Evolutionary conservation across 192 early-diverging fungal genomes (phyloP).

Genomic region (Umbelopsis vinacea): DNA sequence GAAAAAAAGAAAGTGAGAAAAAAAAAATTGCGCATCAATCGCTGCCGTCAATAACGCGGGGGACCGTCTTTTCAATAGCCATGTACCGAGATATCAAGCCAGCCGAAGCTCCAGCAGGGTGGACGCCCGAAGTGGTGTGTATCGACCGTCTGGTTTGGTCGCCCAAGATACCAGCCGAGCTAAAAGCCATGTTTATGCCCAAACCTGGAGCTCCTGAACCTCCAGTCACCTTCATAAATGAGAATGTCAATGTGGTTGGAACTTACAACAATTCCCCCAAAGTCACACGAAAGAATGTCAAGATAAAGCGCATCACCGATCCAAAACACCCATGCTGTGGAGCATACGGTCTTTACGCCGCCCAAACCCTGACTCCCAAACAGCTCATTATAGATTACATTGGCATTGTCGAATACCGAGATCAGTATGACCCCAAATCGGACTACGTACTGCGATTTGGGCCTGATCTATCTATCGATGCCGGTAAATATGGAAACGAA

Average conservation of each 20-base stretch:
- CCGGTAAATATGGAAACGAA: conserved; percentile 43
- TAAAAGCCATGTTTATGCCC: conserved; percentile 27
- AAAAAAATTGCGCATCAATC: no score
- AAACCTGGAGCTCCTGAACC: conserved; percentile 9
- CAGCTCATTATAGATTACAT: conserved; percentile 45
- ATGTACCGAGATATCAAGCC: conserved; percentile 37
- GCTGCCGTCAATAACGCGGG: no score
- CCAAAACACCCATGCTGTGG: conserved; percentile 44
- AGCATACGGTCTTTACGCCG: conserved; percentile 43
- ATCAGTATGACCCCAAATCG: conserved; percentile 37
- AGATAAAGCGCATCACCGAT: conserved; percentile 43
- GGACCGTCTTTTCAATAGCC: neutral
- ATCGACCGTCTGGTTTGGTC: conserved; percentile 39
- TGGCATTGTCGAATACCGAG: conserved; percentile 40
- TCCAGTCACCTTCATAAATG: conserved; percentile 30
- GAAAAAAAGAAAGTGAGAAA: no score
- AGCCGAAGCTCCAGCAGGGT: conserved; percentile 30
- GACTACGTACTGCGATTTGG: conserved; percentile 47
- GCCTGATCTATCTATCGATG: conserved; percentile 42
- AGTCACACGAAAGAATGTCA: conserved; percentile 33
- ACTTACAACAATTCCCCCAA: conserved; percentile 29
- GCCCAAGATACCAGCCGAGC: conserved; percentile 30
- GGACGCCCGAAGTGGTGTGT: conserved; percentile 32
- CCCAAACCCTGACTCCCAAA: conserved; percentile 33
- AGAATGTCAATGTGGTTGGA: conserved; percentile 33